phyloP scores from a whole-genome alignment of 164 flowering plant species.

The Tetrastigma voinierianum region DNA sequence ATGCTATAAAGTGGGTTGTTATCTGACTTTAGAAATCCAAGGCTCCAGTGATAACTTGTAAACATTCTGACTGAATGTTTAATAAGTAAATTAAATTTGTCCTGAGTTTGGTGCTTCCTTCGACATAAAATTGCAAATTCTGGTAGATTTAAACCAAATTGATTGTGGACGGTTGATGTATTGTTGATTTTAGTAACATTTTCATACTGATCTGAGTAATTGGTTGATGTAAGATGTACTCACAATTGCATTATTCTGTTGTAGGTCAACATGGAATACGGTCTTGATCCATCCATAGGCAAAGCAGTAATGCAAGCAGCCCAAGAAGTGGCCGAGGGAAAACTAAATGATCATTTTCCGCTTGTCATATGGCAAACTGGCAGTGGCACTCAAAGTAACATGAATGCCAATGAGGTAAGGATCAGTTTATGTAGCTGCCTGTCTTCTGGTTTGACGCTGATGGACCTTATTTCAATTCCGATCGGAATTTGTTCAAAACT shows the following conservation, averaged over 20 bases:
- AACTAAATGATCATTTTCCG: slow-evolving; percentile 89
- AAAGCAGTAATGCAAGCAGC: slow-evolving; percentile 97
- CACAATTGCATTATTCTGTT: slow-evolving; percentile 1
- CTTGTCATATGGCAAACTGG: slow-evolving; percentile 99
- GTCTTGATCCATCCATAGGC: slow-evolving; percentile 90
- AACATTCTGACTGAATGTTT: too few species aligned
- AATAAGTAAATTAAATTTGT: too few species aligned
- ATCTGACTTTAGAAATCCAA: too few species aligned
- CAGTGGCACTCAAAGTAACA: slow-evolving; percentile 97
- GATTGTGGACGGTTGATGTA: not conserved
- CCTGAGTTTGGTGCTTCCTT: too few species aligned
- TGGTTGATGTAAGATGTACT: not conserved
- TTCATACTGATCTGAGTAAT: not conserved
- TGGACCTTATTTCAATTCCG: not conserved
- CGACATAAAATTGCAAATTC: too few species aligned
- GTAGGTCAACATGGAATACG: slow-evolving; percentile 97
- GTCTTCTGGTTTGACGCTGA: not conserved
- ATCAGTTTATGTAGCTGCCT: not conserved
- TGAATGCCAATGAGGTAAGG: slow-evolving; percentile 99
- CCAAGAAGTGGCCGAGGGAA: slow-evolving; percentile 95
- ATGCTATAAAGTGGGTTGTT: too few species aligned
- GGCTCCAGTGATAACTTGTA: too few species aligned
- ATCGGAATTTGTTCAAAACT: not conserved
- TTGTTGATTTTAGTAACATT: not conserved
- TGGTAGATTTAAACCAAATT: too few species aligned